Evolutionary conservation across 495 filamentous ascomycete genomes (phyloP).

Genomic region (Jackrogersella minutella): DNA sequence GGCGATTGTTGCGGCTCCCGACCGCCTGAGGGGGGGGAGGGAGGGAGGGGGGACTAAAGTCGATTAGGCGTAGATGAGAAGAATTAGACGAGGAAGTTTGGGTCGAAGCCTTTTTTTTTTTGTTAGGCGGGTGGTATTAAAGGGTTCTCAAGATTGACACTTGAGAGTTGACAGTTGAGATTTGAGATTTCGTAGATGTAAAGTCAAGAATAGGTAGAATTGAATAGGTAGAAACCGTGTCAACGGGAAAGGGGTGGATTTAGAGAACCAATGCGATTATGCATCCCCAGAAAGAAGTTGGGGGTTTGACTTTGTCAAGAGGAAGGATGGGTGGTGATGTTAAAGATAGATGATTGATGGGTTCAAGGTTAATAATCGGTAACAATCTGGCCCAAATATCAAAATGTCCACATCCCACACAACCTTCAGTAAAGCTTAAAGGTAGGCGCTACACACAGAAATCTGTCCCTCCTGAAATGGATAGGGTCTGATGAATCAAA

Average conservation of each 20-base stretch:
- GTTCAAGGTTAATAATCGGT: conserved; percentile 29
- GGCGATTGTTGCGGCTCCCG: conserved; percentile 47
- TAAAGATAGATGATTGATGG: conserved; percentile 7
- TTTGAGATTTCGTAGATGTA: conserved; percentile 2
- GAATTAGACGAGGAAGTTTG: too few relatives aligned
- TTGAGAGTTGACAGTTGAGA: background rate
- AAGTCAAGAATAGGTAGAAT: conserved; percentile 18
- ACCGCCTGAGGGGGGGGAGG: conserved; percentile 26
- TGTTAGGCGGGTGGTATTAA: conserved; percentile 3
- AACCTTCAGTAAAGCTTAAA: conserved; percentile 10
- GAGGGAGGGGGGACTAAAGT: background rate
- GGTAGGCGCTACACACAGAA: conserved; percentile 25
- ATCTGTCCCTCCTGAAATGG: conserved; percentile 47
- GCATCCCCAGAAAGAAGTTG: conserved; percentile 34
- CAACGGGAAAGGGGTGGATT: conserved; percentile 32
- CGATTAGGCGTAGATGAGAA: background rate
- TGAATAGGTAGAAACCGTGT: conserved; percentile 22
- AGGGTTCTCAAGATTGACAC: conserved; percentile 1
- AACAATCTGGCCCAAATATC: conserved; percentile 28
- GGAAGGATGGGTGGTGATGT: conserved; percentile 18
- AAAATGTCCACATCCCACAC: conserved; percentile 3
- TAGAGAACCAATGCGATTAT: conserved; percentile 31
- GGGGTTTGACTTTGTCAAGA: conserved; percentile 6
- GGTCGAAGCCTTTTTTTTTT: too few relatives aligned
- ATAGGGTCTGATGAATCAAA: conserved; percentile 16